Percentiles rank a stretch among this genome's conserved stretches.
phyloP scores from a whole-genome alignment of 2,329 filamentous ascomycete species.

The Talaromyces sp. region DNA sequence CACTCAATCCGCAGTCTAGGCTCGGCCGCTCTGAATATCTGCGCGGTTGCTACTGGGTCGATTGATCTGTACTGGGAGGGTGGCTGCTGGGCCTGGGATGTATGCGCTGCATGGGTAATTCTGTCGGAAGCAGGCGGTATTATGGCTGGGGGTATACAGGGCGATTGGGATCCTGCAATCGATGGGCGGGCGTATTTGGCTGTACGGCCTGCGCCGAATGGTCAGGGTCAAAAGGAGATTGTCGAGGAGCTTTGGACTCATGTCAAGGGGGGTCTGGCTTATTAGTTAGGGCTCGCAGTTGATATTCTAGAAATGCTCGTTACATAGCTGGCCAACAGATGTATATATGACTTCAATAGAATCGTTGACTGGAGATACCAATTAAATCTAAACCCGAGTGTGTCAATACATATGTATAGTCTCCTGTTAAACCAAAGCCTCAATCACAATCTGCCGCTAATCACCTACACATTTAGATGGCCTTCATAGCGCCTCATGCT shows the following conservation, averaged over 20 bases:
- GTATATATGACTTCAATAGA: not conserved
- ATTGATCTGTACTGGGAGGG: slow-evolving; percentile 63
- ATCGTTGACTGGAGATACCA: not conserved
- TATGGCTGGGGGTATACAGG: slow-evolving; percentile 56
- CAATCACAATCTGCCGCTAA: not conserved
- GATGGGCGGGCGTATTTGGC: slow-evolving; percentile 54
- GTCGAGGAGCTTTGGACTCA: slow-evolving; percentile 40
- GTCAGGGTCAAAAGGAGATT: slow-evolving; percentile 34
- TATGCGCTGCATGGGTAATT: slow-evolving; percentile 60
- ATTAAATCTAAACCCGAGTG: no score
- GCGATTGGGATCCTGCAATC: slow-evolving; percentile 52
- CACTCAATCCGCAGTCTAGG: slow-evolving; percentile 55
- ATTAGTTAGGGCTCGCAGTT: slow-evolving; percentile 17
- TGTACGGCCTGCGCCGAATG: slow-evolving; percentile 28
- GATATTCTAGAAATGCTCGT: not conserved
- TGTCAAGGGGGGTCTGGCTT: slow-evolving; percentile 35
- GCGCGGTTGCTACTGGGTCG: slow-evolving; percentile 53
- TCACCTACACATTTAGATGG: not conserved
- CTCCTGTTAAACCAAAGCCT: not conserved
- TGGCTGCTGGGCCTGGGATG: slow-evolving; percentile 64
- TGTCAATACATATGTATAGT: not conserved
- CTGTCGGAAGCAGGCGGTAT: slow-evolving; percentile 57
- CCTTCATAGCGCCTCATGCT: not conserved
- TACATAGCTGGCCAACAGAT: not conserved
- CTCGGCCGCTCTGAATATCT: slow-evolving; percentile 58